phyloP scores from a whole-genome alignment of 2,329 filamentous ascomycete species.

The Nothopassalora personata region DNA sequence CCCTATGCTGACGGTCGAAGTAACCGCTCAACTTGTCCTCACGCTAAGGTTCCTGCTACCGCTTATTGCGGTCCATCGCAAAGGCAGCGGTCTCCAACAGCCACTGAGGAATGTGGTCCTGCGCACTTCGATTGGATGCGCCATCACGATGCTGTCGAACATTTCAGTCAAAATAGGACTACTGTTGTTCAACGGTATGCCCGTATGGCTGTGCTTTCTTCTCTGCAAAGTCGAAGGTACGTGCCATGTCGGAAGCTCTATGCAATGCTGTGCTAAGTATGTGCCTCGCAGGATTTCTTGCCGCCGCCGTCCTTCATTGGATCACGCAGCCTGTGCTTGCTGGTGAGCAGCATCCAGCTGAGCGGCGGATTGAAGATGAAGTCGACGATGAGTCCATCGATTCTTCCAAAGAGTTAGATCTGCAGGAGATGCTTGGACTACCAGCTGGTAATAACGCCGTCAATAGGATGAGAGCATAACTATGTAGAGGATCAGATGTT shows the following conservation, averaged over 20 bases:
- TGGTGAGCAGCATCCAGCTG: not conserved
- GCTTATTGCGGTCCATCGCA: conserved; percentile 1
- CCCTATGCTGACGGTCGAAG: conserved; percentile 7
- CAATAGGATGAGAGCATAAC: not conserved
- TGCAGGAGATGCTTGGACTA: not conserved
- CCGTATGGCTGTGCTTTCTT: conserved; percentile 10
- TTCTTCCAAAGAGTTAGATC: not conserved
- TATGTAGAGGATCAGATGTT: too few species aligned
- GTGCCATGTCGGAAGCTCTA: not conserved
- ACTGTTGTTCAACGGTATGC: conserved; percentile 9
- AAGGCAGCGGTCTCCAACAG: conserved; percentile 1
- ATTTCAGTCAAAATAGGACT: conserved; percentile 9
- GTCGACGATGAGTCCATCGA: not conserved
- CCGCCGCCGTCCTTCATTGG: conserved; percentile 10
- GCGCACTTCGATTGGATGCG: conserved; percentile 6
- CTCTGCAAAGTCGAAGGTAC: conserved; percentile 11
- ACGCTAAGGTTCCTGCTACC: conserved; percentile 9
- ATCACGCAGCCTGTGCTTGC: conserved; percentile 7
- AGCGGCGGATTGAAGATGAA: not conserved
- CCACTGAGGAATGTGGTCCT: conserved; percentile 8
- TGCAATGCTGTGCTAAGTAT: not conserved
- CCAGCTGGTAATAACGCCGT: too few species aligned
- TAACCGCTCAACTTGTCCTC: conserved; percentile 2
- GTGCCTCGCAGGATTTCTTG: conserved; percentile 4
- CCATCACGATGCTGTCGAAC: conserved; percentile 5